Base-by-base conservation (phyloP, 192 early-diverging fungal species). In the Kappamyces sp. region DNA sequence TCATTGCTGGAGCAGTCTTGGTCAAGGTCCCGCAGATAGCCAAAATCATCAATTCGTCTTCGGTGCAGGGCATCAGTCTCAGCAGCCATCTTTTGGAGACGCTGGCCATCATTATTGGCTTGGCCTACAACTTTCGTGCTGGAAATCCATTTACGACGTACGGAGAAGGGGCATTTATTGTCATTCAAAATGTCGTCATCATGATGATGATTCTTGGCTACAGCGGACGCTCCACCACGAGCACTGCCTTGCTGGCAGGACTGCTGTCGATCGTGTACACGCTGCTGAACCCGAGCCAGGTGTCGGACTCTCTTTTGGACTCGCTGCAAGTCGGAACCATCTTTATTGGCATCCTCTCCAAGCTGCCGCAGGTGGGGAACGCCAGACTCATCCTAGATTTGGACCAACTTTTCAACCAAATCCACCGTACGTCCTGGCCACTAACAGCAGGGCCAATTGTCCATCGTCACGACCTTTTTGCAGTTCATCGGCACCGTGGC, bases 1-100 rank as follows among this genome's bases (percentile, higher is more conserved):
- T 99, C 53, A 90, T 97, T n/a, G 61, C 86, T 3, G 92, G 89
- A 42, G 89, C 91, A n/a, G 84, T 88, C 38, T 84, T 97, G 40
- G 83, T 97, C 55, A 99, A 99, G 71, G 69, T 99, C 34, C 97
- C 97, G 5, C 94, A 99, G 74, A 94, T 99, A 37, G 66, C 91
- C 66, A 99, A 94, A 60, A 94, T 97, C 49, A 49, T 90, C 13
- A 66, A 67, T 23, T 74, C 84, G 40, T 55, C 71, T 49, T 89
- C 87, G 35, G 86, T 85, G 9, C 73, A 79, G 49, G 95, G 95
- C 1, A 77, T 99, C 49, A 92, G 88, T 6, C 74, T 94, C 57
- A 66, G 76, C 8, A 83, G 86, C 3, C 89, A 90, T 60, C 62
- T 89, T 3, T 73, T 99, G 36, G 97, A 99, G 68, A 87, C 92